phyloP scores from a whole-genome alignment of 1,139 yeast species.

The Saccharomyces pastorianus region DNA sequence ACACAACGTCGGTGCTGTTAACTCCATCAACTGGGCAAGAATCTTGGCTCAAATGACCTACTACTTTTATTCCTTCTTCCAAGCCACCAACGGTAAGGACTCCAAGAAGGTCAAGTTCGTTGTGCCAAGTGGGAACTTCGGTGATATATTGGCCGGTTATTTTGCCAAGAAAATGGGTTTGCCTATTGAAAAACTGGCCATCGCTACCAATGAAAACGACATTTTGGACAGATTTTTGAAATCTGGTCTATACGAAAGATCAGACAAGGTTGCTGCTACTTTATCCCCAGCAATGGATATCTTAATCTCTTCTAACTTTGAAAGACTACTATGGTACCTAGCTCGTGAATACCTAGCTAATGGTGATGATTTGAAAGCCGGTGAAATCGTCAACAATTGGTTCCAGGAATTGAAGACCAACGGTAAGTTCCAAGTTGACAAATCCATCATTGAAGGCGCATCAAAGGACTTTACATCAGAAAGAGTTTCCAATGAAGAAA shows the following conservation, averaged over 20 bases:
- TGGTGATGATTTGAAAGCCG: constrained; percentile 61
- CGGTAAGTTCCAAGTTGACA: constrained; percentile 70
- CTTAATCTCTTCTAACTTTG: constrained; percentile 87
- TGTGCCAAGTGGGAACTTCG: constrained; percentile 97
- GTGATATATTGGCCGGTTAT: constrained; percentile 94
- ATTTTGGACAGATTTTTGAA: constrained; percentile 87
- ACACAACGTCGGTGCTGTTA: constrained; percentile 94
- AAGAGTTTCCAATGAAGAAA: constrained; percentile 69
- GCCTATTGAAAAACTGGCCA: constrained; percentile 76
- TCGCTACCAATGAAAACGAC: constrained; percentile 94
- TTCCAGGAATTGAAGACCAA: constrained; percentile 67
- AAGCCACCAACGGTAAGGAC: constrained; percentile 43
- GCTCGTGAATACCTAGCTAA: constrained; percentile 60
- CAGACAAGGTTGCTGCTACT: constrained; percentile 74
- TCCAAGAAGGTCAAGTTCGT: constrained; percentile 61
- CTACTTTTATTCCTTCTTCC: constrained; percentile 87
- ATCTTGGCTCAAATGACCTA: constrained; percentile 95
- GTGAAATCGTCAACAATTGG: constrained; percentile 62
- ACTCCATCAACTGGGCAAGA: constrained; percentile 98
- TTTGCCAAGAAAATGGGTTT: constrained; percentile 93
- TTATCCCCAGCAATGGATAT: constrained; percentile 98
- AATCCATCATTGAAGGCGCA: constrained; percentile 58
- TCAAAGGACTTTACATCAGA: constrained; percentile 64
- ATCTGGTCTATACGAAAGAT: constrained; percentile 74
- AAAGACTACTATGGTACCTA: constrained; percentile 90